Conservation (phyloP, 805 yeast species). For the Zygoascus bituminiphila region DNA sequence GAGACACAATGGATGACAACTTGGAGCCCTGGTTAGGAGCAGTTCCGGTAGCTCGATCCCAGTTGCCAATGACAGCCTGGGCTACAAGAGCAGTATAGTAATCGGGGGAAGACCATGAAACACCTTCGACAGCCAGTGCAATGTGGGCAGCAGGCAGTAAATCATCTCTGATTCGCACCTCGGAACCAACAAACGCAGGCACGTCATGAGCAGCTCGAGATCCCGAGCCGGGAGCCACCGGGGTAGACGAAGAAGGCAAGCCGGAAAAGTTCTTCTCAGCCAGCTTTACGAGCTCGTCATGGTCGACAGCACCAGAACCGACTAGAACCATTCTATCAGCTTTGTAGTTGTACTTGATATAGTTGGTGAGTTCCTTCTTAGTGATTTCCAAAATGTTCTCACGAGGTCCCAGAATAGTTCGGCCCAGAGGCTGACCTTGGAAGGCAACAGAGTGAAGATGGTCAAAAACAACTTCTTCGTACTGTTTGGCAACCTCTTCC, state of each 20-base stretch:
- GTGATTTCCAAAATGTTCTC: conserved; percentile 76
- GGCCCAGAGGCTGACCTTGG: conserved; percentile 86
- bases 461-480: conserved; percentile 96
- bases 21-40: conserved; percentile 83
- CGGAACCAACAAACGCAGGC: conserved; percentile 80
- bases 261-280: conserved; percentile 65
- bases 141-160: conserved; percentile 83
- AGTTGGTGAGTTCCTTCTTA: conserved; percentile 65
- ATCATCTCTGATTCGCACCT: conserved; percentile 73
- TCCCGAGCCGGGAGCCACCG: conserved; percentile 61
- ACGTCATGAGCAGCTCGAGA: conserved; percentile 53
- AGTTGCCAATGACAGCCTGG: conserved; percentile 92
- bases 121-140: conserved; percentile 96
- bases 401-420: conserved; percentile 93
- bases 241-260: conserved; percentile 40
- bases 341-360: conserved; percentile 78
- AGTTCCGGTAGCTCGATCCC: conserved; percentile 89
- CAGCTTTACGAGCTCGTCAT: conserved; percentile 65
- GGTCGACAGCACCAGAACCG: conserved; percentile 88
- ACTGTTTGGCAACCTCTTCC: conserved; percentile 97
- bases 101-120: conserved; percentile 93
- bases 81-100: conserved; percentile 93
- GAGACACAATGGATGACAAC: conserved; percentile 56
- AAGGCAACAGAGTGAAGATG: conserved; percentile 90
- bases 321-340: conserved; percentile 98